A percentile compares a stretch with the other conserved stretches of the same genome.
Conservation (phyloP, 1,139 yeast genomes). For the Candida glucosophila region DNA sequence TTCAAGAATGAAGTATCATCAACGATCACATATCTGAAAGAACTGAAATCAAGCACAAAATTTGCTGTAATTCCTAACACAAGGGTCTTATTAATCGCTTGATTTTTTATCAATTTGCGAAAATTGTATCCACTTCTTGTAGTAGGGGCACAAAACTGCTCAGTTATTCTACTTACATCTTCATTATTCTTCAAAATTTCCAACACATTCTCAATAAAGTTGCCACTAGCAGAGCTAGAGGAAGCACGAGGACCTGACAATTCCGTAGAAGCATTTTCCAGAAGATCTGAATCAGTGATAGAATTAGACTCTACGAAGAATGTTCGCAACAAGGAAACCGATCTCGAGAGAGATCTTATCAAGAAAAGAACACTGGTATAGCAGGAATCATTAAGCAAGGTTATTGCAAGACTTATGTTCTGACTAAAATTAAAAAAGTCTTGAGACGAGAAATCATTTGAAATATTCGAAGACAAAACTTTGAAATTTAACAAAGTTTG, state of each 20-base stretch:
- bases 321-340: conserved; percentile 62
- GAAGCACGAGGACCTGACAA: conserved; percentile 8
- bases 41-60: conserved; percentile 71
- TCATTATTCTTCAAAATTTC: conserved; percentile 41
- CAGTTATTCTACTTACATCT: conserved; percentile 8
- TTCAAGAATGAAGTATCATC: conserved; percentile 46
- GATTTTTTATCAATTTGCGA: conserved; percentile 4
- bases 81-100: conserved; percentile 45
- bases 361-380: conserved; percentile 45
- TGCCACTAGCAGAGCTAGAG: conserved; percentile 6
- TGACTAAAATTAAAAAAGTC: conserved; percentile 22
- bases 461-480: conserved; percentile 6
- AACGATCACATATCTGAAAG: conserved; percentile 51
- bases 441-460: conserved; percentile 5
- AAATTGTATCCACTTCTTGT: too few species aligned
- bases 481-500: conserved; percentile 19
- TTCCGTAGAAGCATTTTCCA: conserved; percentile 5
- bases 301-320: conserved; percentile 46
- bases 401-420: conserved; percentile 20
- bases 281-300: conserved; percentile 14
- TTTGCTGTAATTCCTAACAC: conserved; percentile 69
- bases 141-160: too few species aligned
- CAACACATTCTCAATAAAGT: conserved; percentile 30
- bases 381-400: conserved; percentile 19
- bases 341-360: conserved; percentile 65